phyloP scores from a whole-genome alignment of 2,329 filamentous ascomycete genomes.

The Trichoderma sp. region DNA sequence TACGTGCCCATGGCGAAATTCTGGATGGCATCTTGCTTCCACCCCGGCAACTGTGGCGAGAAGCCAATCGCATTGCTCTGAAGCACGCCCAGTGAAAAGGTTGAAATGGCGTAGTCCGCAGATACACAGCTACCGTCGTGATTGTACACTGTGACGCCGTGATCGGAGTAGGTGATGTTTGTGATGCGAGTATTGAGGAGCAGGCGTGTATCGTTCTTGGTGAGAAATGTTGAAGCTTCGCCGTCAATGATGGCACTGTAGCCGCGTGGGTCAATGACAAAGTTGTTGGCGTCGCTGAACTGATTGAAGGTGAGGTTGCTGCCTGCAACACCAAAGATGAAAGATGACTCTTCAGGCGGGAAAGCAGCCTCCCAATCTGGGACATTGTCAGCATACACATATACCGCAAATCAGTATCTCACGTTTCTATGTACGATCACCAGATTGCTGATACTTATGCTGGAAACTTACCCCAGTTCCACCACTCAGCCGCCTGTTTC shows the following conservation, averaged over 20 bases:
- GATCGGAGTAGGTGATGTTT: constrained; percentile 50
- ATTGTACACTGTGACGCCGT: constrained; percentile 53
- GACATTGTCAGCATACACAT: not conserved
- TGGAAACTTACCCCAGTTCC: constrained; percentile 36
- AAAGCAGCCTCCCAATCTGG: constrained; percentile 56
- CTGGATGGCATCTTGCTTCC: constrained; percentile 63
- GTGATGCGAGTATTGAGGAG: constrained; percentile 58
- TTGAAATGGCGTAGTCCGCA: constrained; percentile 63
- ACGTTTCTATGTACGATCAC: not conserved
- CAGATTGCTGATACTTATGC: not conserved
- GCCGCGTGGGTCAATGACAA: constrained; percentile 60
- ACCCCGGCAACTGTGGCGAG: constrained; percentile 55
- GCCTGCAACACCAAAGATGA: constrained; percentile 54
- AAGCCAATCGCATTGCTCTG: constrained; percentile 61
- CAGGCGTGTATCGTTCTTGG: constrained; percentile 53
- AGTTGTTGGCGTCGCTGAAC: constrained; percentile 60
- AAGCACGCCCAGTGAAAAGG: constrained; percentile 66
- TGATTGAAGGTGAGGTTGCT: constrained; percentile 63
- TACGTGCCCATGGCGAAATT: constrained; percentile 69
- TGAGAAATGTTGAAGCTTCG: constrained; percentile 58
- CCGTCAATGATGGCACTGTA: constrained; percentile 57
- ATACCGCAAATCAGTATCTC: not conserved
- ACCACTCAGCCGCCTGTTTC: constrained; percentile 62
- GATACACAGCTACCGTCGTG: constrained; percentile 55
- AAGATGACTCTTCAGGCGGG: constrained; percentile 54